Conservation (phyloP, 805 yeast species). For the Schizosaccharomyces japonicus region DNA sequence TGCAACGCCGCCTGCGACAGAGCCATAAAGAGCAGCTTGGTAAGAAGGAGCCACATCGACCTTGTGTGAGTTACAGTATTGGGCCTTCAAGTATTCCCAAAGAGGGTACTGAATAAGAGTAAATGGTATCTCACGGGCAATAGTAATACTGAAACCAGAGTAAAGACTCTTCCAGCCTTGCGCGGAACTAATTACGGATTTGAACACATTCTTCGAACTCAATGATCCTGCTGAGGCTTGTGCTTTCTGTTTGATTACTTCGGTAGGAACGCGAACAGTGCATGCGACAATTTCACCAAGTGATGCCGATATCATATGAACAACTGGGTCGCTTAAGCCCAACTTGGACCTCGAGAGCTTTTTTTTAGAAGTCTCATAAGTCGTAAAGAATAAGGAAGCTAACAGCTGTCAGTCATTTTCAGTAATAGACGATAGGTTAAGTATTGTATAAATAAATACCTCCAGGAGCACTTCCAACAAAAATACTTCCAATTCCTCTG, state of each 20-base stretch:
- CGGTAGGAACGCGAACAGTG: constrained; percentile 85
- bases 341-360: not conserved
- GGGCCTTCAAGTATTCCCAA: constrained; percentile 55
- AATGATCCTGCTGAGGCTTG: constrained; percentile 67
- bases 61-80: constrained; percentile 25
- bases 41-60: constrained; percentile 29
- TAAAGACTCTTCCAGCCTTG: constrained; percentile 57
- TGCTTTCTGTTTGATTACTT: constrained; percentile 82
- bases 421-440: not conserved
- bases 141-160: constrained; percentile 82
- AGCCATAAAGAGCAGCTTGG: constrained; percentile 76
- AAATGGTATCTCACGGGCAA: constrained; percentile 88
- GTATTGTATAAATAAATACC: constrained; percentile 7
- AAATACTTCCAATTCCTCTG: constrained; percentile 76
- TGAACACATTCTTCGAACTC: constrained; percentile 8
- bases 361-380: constrained; percentile 4
- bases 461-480: constrained; percentile 81
- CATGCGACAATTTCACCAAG: constrained; percentile 87
- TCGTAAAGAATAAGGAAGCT: constrained; percentile 21
- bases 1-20: constrained; percentile 80
- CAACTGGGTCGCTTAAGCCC: constrained; percentile 19
- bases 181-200: constrained; percentile 33
- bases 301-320: constrained; percentile 76
- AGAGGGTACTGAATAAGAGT: constrained; percentile 88
- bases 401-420: not conserved